Base-by-base conservation (phyloP, 2,329 filamentous ascomycete genomes). In the Dothiorella sarmentorum region DNA sequence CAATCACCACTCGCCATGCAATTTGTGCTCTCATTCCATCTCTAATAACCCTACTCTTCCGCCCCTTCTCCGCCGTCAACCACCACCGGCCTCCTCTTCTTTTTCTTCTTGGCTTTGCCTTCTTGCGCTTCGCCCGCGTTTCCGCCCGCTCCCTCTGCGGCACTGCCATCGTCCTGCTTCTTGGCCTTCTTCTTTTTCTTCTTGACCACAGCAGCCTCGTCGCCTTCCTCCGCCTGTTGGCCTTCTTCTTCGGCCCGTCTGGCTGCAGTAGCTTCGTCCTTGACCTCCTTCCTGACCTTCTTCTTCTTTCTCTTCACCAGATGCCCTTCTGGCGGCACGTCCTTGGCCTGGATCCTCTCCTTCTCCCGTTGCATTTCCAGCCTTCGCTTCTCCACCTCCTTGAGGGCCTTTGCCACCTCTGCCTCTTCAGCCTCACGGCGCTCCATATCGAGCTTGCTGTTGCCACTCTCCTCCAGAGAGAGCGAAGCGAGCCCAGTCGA, bases 311-410 rank as follows among this genome's bases (percentile, higher is more conserved):
- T 74, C 74, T 76, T 84, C 3, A 91, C 83, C 2, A 88, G 80
- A 0, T 81, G 83, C 1, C 85, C 86, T 67, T 88, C 87, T 3
- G 76, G 79, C 45, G 84, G 80, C 26, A 87, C 83, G n/a, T 86
- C 86, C 66, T 86, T 85, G 18, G 87, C 83, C 64, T 89, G 82
- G 35, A 92, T 86, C 58, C 88, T 78, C 74, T 92, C 89, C 66
- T 87, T 89, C 35, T 86, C 87, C 59, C 89, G 78, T 74, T 92
- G 89, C 91, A 97, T 96, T 74, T 96, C 90, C 59, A 97, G 78
- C 55, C 94, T 81, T 60, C 95, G 76, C 53, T 86, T 81, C 76
- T 97, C 93, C 3, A 99, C 89, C 71, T 97, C 90, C 71, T 87
- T 87, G 79, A 97, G 85, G 7, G 93, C 94, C 67, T 85, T 85